A percentile compares a stretch with the other conserved stretches of the same genome.
Evolutionary conservation across 441 rosid genomes (phyloP).

Genomic region (Pelargonium cotyledonis): DNA sequence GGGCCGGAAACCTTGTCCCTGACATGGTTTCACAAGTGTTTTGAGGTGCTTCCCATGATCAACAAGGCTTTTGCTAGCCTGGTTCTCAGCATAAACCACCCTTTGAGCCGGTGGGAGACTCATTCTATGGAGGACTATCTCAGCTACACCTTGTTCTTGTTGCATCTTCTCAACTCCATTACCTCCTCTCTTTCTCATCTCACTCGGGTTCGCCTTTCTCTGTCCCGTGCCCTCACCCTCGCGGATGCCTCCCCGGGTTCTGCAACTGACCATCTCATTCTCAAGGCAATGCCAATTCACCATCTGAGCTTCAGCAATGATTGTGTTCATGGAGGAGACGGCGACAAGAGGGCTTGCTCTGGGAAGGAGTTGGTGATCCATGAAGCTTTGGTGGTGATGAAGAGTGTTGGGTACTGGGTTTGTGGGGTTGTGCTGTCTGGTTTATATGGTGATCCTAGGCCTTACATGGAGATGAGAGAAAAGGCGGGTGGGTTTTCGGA

Average conservation of each 20-base stretch:
- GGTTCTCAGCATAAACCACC: conserved; percentile 41
- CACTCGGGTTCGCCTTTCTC: conserved; percentile 33
- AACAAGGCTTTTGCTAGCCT: conserved; percentile 53
- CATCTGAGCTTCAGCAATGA: conserved; percentile 16
- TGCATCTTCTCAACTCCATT: conserved; percentile 43
- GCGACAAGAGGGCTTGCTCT: conserved; percentile 17
- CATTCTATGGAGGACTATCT: conserved; percentile 40
- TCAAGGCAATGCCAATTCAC: conserved; percentile 27
- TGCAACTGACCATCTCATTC: conserved; percentile 23
- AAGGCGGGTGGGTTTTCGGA: conserved; percentile 15
- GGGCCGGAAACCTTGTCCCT: conserved; percentile 29
- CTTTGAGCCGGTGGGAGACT: conserved; percentile 39
- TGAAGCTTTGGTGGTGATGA: conserved; percentile 40
- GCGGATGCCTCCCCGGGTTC: conserved; percentile 29
- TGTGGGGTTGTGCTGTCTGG: conserved; percentile 35
- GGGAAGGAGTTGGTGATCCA: conserved; percentile 33
- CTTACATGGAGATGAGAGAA: conserved; percentile 30
- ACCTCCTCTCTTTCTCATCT: conserved; percentile 37
- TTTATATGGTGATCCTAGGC: conserved; percentile 34
- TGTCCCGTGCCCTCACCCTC: conserved; percentile 38
- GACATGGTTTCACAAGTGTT: conserved; percentile 38
- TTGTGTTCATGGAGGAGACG: conserved; percentile 5
- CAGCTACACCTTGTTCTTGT: conserved; percentile 33
- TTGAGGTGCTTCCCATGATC: conserved; percentile 34
- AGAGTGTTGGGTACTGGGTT: conserved; percentile 40